phyloP scores from a whole-genome alignment of 2,329 filamentous ascomycete species.

The Phaeosphaeriaceae sp. region DNA sequence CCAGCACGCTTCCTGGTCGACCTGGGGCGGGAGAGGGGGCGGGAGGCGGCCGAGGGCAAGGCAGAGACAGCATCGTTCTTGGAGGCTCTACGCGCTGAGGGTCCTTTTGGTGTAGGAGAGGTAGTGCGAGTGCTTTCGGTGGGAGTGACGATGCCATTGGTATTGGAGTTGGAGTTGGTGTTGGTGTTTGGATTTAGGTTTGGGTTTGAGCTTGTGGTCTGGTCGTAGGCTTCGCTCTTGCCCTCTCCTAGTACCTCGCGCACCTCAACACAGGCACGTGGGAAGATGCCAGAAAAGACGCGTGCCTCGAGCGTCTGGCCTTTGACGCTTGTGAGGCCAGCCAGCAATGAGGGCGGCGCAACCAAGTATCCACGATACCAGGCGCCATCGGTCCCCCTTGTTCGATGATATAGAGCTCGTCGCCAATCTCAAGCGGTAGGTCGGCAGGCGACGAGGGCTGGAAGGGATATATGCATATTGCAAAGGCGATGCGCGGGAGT shows the following conservation, averaged over 20 bases:
- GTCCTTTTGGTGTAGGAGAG: conserved; percentile 26
- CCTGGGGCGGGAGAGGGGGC: conserved; percentile 35
- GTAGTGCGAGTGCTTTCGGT: conserved; percentile 45
- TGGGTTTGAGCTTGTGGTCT: conserved; percentile 24
- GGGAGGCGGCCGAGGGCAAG: conserved; percentile 29
- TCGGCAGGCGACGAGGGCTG: conserved; percentile 84
- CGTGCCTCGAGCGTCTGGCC: conserved; percentile 93
- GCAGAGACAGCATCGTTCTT: conserved; percentile 34
- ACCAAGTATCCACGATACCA: conserved; percentile 97
- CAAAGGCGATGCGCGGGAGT: conserved; percentile 95
- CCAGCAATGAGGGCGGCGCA: conserved; percentile 88
- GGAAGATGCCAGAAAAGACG: conserved; percentile 98
- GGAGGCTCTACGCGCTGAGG: conserved; percentile 26
- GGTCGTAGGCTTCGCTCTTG: conserved; percentile 29
- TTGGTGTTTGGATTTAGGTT: conserved; percentile 27
- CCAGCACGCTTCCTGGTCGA: conserved; percentile 43
- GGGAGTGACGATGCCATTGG: conserved; percentile 47
- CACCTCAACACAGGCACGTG: conserved; percentile 91
- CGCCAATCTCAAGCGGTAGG: conserved; percentile 93
- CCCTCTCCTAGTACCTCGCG: conserved; percentile 81
- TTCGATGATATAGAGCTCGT: conserved; percentile 98
- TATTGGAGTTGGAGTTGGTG: conserved; percentile 31
- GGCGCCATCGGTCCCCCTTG: conserved; percentile 83
- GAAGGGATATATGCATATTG: conserved; percentile 95
- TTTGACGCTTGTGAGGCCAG: conserved; percentile 86